Evolutionary conservation across 2,329 filamentous ascomycete species (phyloP).

Genomic region (Ophiostoma sp.): DNA sequence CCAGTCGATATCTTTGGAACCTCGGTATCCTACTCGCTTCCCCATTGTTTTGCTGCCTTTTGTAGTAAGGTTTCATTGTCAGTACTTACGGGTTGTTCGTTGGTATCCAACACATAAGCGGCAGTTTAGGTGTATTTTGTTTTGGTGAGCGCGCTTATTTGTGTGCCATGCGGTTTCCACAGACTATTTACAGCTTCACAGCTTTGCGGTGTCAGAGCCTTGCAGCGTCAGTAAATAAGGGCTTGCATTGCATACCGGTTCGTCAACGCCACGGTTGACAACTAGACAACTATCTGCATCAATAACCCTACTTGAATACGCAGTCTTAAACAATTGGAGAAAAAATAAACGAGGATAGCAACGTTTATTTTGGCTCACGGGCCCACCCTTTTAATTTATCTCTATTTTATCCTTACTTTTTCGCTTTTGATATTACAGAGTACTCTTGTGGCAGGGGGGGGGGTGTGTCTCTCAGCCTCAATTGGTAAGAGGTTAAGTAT

Average conservation of each 20-base stretch:
- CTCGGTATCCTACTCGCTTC: no score
- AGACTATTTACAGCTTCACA: neutral
- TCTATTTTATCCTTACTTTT: neutral
- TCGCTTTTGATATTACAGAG: neutral
- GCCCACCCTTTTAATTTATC: neutral
- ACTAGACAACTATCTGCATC: neutral
- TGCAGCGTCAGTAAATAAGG: neutral
- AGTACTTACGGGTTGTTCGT: neutral
- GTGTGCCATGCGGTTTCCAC: neutral
- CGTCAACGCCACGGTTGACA: neutral
- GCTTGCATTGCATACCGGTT: neutral
- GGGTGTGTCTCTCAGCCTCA: slow-evolving; percentile 8
- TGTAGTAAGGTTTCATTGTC: neutral
- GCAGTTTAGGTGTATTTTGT: neutral
- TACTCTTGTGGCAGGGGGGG: neutral
- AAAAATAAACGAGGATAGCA: neutral
- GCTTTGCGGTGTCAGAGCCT: neutral
- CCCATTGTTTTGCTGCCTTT: neutral
- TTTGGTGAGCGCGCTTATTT: neutral
- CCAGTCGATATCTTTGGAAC: no score
- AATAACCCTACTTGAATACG: neutral
- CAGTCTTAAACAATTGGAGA: neutral
- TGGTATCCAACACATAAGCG: neutral
- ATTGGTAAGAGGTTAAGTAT: neutral
- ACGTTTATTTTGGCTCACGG: neutral